phyloP scores from a whole-genome alignment of 352 stramenopile species.

The Pseudoperonospora humuli region DNA sequence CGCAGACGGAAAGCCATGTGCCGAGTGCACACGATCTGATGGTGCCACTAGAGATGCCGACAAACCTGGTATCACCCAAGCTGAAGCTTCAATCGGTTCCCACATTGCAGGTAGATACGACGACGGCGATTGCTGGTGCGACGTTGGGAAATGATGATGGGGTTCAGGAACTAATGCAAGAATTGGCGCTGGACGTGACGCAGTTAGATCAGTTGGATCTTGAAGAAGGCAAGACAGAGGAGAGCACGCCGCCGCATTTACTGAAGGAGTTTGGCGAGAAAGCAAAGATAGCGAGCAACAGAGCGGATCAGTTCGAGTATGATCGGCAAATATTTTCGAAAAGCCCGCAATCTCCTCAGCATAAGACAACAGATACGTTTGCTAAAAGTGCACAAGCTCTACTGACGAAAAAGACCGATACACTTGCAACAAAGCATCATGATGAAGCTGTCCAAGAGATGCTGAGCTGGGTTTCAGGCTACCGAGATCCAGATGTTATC shows the following conservation, averaged over 20 bases:
- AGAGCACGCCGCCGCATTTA: conserved; percentile 36
- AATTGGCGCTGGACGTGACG: conserved; percentile 38
- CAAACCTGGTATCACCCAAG: conserved; percentile 15
- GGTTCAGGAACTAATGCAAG: conserved; percentile 44
- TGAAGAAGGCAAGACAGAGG: conserved; percentile 49
- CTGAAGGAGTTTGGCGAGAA: conserved; percentile 7
- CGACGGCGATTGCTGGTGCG: conserved; percentile 4
- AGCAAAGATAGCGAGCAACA: neutral
- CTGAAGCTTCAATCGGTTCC: conserved; percentile 5
- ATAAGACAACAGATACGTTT: conserved; percentile 9
- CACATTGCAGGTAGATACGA: conserved; percentile 18
- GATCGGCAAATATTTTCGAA: conserved; percentile 22
- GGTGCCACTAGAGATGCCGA: conserved; percentile 30
- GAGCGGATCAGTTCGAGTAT: conserved; percentile 7
- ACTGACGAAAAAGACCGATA: conserved; percentile 11
- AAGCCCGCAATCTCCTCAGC: conserved; percentile 15
- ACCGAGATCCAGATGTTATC: conserved; percentile 47
- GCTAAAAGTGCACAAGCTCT: conserved; percentile 10
- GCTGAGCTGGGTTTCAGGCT: conserved; percentile 46
- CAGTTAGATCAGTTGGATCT: conserved; percentile 11
- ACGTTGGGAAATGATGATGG: conserved; percentile 30
- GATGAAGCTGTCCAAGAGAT: conserved; percentile 38
- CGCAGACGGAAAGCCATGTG: conserved; percentile 1
- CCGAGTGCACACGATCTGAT: conserved; percentile 9
- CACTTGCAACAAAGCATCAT: conserved; percentile 10